phyloP scores from a whole-genome alignment of 805 yeast genomes.

The Tetrapisispora fleetii region DNA sequence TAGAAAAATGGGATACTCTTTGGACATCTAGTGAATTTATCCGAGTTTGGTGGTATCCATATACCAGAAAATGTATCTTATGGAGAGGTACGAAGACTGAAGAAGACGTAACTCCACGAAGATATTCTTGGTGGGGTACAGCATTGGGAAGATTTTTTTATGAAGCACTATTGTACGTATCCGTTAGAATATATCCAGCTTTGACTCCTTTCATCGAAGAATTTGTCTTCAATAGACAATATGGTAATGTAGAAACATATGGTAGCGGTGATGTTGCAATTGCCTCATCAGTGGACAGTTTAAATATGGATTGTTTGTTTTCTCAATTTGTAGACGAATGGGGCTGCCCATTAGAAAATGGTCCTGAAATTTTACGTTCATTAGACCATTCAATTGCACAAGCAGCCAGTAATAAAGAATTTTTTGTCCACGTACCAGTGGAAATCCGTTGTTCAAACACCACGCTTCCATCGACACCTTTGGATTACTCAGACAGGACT shows the following conservation, averaged over 20 bases:
- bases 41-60: slow-evolving; percentile 97
- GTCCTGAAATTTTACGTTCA: slow-evolving; percentile 60
- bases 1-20: slow-evolving; percentile 62
- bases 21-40: slow-evolving; percentile 90
- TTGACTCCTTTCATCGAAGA: slow-evolving; percentile 78
- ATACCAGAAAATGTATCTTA: slow-evolving; percentile 69
- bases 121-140: slow-evolving; percentile 81
- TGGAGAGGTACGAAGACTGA: slow-evolving; percentile 83
- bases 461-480: slow-evolving; percentile 34
- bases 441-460: slow-evolving; percentile 92
- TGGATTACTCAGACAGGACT: slow-evolving; percentile 45
- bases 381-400: slow-evolving; percentile 49
- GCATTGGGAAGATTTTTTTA: slow-evolving; percentile 68
- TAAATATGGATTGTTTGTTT: slow-evolving; percentile 92
- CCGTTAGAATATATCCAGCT: slow-evolving; percentile 63
- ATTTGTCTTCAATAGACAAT: slow-evolving; percentile 78
- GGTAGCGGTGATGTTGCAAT: slow-evolving; percentile 59
- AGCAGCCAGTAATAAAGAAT: slow-evolving; percentile 53
- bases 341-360: slow-evolving; percentile 83
- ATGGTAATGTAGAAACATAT: slow-evolving; percentile 43
- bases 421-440: slow-evolving; percentile 87
- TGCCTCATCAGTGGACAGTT: slow-evolving; percentile 72
- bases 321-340: slow-evolving; percentile 93
- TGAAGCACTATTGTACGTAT: slow-evolving; percentile 66
- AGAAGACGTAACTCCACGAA: slow-evolving; percentile 52